Conservation (phyloP, 345 rosid species). For the Brassica nigra region DNA sequence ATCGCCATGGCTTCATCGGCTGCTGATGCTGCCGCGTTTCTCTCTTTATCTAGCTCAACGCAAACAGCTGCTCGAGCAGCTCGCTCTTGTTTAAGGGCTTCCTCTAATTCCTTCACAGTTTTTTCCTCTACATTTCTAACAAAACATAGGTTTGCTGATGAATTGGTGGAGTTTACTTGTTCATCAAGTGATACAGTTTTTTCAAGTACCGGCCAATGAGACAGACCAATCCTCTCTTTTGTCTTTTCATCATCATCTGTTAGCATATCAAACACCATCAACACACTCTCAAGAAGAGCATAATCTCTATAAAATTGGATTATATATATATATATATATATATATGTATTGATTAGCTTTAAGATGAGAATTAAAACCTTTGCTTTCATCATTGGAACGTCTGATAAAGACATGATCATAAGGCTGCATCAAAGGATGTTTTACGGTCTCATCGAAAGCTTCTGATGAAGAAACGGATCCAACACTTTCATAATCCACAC, state of each 20-base stretch:
- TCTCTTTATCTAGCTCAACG: constrained; percentile 73
- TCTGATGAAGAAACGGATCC: constrained; percentile 47
- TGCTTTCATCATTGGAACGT: constrained; percentile 7
- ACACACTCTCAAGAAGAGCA: background rate
- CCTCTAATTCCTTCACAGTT: constrained; percentile 43
- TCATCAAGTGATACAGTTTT: constrained; percentile 25
- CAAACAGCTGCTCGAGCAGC: constrained; percentile 52
- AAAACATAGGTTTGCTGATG: constrained; percentile 20
- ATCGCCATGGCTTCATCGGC: constrained; percentile 84
- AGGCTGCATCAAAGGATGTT: constrained; percentile 39
- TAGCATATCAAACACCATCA: background rate
- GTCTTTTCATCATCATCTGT: constrained; percentile 34
- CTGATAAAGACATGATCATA: constrained; percentile 28
- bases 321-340: too few species aligned
- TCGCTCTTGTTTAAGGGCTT: constrained; percentile 49
- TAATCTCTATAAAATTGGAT: background rate
- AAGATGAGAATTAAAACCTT: constrained; percentile 21
- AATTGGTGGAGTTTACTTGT: constrained; percentile 26
- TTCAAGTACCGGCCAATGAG: constrained; percentile 35
- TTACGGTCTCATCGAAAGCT: constrained; percentile 30
- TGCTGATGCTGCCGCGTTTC: constrained; percentile 72
- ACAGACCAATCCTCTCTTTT: constrained; percentile 31
- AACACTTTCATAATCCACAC: constrained; percentile 31
- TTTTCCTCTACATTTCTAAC: constrained; percentile 33
- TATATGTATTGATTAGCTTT: background rate